phyloP scores from a whole-genome alignment of 139 green algal species.

The Micromonas commoda region DNA sequence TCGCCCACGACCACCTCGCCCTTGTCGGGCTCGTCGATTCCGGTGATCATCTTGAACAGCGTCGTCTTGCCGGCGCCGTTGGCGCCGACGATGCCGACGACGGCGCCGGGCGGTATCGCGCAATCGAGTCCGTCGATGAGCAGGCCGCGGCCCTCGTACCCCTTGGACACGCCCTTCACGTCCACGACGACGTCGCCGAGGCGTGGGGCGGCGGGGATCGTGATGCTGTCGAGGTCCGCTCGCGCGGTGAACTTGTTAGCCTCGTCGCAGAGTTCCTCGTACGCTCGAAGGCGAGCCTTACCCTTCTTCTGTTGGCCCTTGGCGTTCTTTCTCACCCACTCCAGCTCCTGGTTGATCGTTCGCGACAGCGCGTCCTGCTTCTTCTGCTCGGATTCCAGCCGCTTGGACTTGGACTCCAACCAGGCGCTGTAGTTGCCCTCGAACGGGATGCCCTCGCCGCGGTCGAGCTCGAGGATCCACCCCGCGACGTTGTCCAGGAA shows the following conservation, averaged over 20 bases:
- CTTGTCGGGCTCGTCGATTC: constrained; percentile 51
- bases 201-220: constrained; percentile 56
- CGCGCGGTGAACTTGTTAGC: constrained; percentile 16
- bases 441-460: constrained; percentile 66
- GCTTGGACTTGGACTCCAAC: constrained; percentile 48
- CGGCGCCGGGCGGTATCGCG: constrained; percentile 47
- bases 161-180: constrained; percentile 30
- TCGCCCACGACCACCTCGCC: constrained; percentile 52
- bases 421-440: constrained; percentile 76
- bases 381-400: constrained; percentile 35
- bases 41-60: constrained; percentile 73
- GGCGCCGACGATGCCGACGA: constrained; percentile 74
- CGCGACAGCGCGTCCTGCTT: constrained; percentile 47
- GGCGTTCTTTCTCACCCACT: constrained; percentile 51
- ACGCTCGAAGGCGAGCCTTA: constrained; percentile 54
- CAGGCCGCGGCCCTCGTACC: constrained; percentile 35
- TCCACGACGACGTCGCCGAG: constrained; percentile 51
- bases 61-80: constrained; percentile 58
- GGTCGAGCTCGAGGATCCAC: constrained; percentile 76
- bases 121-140: constrained; percentile 42
- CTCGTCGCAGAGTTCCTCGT: constrained; percentile 54
- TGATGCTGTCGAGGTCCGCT: constrained; percentile 62
- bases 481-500: constrained; percentile 63
- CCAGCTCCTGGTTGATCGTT: constrained; percentile 54
- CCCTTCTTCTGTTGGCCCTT: constrained; percentile 86